phyloP scores from a whole-genome alignment of 2,329 filamentous ascomycete species.

The Cercospora zeae-maydis region DNA sequence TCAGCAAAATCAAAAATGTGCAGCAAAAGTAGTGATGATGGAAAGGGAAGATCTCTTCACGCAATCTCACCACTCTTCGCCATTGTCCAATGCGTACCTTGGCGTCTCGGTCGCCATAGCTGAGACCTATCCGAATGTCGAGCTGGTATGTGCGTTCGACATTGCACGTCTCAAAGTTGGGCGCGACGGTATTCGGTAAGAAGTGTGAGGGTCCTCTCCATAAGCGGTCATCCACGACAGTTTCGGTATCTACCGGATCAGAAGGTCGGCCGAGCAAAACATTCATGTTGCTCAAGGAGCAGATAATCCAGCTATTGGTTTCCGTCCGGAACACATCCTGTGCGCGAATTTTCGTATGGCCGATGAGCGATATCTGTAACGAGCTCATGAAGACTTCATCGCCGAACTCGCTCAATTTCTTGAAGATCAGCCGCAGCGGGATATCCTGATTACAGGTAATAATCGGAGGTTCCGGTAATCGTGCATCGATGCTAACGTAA shows the following conservation, averaged over 20 bases:
- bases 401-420: conserved; percentile 65
- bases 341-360: conserved; percentile 73
- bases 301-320: conserved; percentile 69
- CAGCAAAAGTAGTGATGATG: not conserved
- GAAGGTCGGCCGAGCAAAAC: conserved; percentile 61
- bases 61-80: conserved; percentile 24
- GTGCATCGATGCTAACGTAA: conserved; percentile 72
- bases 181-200: conserved; percentile 81
- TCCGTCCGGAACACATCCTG: conserved; percentile 71
- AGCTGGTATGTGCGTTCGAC: conserved; percentile 77
- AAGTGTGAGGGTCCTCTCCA: conserved; percentile 62
- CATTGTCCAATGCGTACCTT: conserved; percentile 43
- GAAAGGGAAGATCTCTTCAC: not conserved
- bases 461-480: conserved; percentile 81
- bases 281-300: conserved; percentile 66
- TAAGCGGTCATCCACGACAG: conserved; percentile 54
- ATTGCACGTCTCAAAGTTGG: conserved; percentile 86
- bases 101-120: conserved; percentile 58
- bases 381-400: conserved; percentile 73
- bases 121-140: conserved; percentile 74
- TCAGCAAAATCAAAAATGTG: not conserved
- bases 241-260: conserved; percentile 55
- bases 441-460: conserved; percentile 85
- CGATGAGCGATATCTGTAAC: conserved; percentile 77
- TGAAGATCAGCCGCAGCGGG: conserved; percentile 74